Evolutionary conservation across 768 basidiomycete species (phyloP), one percentile per base, ranked within the genome.

Genomic region (Chalciporus pseudorubinellus): DNA sequence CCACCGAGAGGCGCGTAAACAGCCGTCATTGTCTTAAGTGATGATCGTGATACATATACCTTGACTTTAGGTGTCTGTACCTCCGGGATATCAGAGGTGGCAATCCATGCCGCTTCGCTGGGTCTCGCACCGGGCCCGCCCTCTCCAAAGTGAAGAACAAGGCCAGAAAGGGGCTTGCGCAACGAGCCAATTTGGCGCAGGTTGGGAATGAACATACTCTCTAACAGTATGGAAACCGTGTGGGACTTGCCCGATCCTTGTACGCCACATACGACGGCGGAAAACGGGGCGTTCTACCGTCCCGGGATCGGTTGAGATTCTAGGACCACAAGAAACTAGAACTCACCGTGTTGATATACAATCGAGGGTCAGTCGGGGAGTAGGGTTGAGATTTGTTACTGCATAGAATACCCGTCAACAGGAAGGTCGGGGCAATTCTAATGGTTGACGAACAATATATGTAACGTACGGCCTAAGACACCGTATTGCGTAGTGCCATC

Each of bases 171-270:
- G 0, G 85, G 70, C 52, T 79, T 82, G 22, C 76, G 62, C 8
- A 84, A 64, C 0, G 62, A 64, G 0, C 88, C 87, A 16, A 82
- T 77, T 0, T 74, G 57, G 2, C 73, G 58, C 50, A 76, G 75
- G 13, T 71, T 67, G 0, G 82, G 56, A n/a, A 89, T 77, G 8
- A 89, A 70, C 81, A 88, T 85, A 52, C 74, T 83, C 61, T 89
- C 88, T 0, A 89, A 61, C 6, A 89, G 71, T 0, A 84, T 78
- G 0, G 86, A 82, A 2, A 87, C 79, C 0, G 84, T 87, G 45
- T 89, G 87, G 0, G 85, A 87, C 59, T 89, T 89, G 9, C 87
- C 87, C 0, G 86, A 83, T 1, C 87, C 85, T 70, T 89, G 87
- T 0, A 87, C 86, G 0, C 87, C 87, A 46, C 87, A 89, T 3